Percentiles rank a stretch among this genome's conserved stretches.
These are phyloP conservation scores for Diplocarpon rosae DNA, from an alignment of 2,329 filamentous ascomycete genomes.

Conservation along the genomic window DNA sequence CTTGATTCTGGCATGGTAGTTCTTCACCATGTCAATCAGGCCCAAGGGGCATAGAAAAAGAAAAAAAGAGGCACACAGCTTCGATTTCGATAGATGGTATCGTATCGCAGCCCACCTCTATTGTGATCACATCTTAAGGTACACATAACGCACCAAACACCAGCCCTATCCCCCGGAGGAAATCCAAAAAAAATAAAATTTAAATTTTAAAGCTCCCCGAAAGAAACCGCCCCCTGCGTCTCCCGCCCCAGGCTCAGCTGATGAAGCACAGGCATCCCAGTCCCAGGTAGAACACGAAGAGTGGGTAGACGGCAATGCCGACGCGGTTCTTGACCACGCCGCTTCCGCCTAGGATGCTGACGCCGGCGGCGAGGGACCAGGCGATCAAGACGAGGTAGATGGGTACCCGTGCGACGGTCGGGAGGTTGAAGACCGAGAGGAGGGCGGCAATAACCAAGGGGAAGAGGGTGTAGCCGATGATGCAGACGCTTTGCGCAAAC, in stretches of 20 bases:
- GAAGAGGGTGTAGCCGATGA: constrained; percentile 97
- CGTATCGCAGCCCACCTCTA: neutral
- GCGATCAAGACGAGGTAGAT: constrained; percentile 79
- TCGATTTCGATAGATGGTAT: neutral
- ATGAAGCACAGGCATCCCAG: constrained; percentile 95
- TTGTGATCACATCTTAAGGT: neutral
- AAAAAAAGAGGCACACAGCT: no score
- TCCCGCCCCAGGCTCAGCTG: constrained; percentile 2
- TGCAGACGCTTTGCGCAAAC: constrained; percentile 94
- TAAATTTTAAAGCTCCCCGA: neutral
- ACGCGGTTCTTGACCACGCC: constrained; percentile 93
- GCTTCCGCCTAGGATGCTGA: constrained; percentile 91
- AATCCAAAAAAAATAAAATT: neutral
- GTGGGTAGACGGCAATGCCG: constrained; percentile 83
- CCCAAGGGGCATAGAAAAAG: no score
- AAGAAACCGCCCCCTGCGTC: neutral
- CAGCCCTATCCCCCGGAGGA: neutral
- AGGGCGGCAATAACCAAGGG: constrained; percentile 88
- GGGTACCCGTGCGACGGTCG: constrained; percentile 73
- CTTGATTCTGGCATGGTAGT: no score
- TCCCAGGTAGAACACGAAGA: constrained; percentile 90
- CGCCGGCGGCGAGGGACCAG: constrained; percentile 90
- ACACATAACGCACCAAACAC: constrained; percentile 1
- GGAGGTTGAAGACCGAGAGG: constrained; percentile 72
- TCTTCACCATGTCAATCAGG: no score